Conservation (phyloP, 2,329 filamentous ascomycete genomes). For the Penicillium sp. region DNA sequence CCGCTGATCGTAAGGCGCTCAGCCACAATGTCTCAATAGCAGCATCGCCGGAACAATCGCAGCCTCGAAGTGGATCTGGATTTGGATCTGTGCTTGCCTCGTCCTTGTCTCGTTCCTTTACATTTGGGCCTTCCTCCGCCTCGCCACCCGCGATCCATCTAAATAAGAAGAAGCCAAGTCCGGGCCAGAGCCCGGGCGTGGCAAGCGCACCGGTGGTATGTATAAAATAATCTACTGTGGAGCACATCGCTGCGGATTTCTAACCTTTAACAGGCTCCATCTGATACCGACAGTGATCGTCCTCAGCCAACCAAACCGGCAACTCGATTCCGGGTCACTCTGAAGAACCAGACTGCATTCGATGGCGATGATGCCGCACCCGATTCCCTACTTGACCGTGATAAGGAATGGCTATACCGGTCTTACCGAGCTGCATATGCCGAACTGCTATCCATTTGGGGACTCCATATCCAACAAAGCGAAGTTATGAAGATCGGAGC, state of each 20-base stretch:
- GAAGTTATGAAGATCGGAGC: slow-evolving; percentile 62
- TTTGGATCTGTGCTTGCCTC: slow-evolving; percentile 47
- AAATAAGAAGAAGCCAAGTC: slow-evolving; percentile 40
- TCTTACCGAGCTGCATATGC: slow-evolving; percentile 61
- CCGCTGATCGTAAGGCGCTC: slow-evolving; percentile 44
- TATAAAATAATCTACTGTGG: slow-evolving; percentile 30
- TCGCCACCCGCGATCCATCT: slow-evolving; percentile 41
- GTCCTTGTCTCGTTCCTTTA: slow-evolving; percentile 48
- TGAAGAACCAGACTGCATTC: slow-evolving; percentile 60
- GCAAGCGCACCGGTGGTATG: slow-evolving; percentile 31
- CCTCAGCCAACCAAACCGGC: slow-evolving; percentile 29
- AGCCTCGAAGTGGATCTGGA: slow-evolving; percentile 42
- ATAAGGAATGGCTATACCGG: slow-evolving; percentile 50
- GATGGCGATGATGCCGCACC: slow-evolving; percentile 52
- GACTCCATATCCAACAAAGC: slow-evolving; percentile 54
- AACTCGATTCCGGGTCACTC: slow-evolving; percentile 48
- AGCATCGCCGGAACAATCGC: slow-evolving; percentile 43
- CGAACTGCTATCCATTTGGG: slow-evolving; percentile 61
- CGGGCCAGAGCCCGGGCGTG: slow-evolving; percentile 38
- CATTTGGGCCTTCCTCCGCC: slow-evolving; percentile 45
- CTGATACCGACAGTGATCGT: slow-evolving; percentile 43
- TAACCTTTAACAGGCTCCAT: slow-evolving; percentile 34
- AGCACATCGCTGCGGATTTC: slow-evolving; percentile 28
- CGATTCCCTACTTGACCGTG: slow-evolving; percentile 52
- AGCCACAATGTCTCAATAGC: slow-evolving; percentile 43